A percentile compares a stretch with the other conserved stretches of the same genome.
Evolutionary conservation across 1,284 basidiomycete species (phyloP).

Genomic region (Rhodotorula sp.): DNA sequence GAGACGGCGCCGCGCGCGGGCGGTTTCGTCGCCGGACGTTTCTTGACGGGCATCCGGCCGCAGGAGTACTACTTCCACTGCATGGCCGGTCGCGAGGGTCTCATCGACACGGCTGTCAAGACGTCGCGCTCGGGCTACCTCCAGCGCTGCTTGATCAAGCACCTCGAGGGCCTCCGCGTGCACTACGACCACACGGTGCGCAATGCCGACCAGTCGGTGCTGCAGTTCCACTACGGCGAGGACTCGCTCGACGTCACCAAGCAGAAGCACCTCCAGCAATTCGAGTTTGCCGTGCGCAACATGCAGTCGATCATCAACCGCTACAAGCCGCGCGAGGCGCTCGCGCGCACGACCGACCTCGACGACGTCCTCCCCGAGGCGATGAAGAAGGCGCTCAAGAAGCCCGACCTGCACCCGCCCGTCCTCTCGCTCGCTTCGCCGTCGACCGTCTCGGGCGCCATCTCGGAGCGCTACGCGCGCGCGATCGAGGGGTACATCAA

Average conservation of each 20-base stretch:
- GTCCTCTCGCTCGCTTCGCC: conserved; percentile 77
- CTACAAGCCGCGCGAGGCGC: conserved; percentile 67
- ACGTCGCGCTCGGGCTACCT: conserved; percentile 98
- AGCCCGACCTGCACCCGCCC: conserved; percentile 65
- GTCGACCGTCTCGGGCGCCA: conserved; percentile 78
- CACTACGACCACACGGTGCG: conserved; percentile 99
- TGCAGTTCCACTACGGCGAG: conserved; percentile 97
- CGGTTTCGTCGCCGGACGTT: conserved; percentile 99
- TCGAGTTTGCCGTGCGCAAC: conserved; percentile 92
- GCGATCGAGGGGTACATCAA: conserved; percentile 79
- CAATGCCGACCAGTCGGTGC: conserved; percentile 86
- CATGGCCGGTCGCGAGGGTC: conserved; percentile 98
- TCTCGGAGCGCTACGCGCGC: conserved; percentile 87
- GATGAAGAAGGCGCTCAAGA: conserved; percentile 83
- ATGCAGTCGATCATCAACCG: conserved; percentile 74
- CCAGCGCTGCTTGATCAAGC: conserved; percentile 97
- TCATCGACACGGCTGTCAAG: conserved; percentile 99
- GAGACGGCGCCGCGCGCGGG: conserved; percentile 96
- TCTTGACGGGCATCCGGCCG: conserved; percentile 96
- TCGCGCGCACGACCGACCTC: conserved; percentile 60
- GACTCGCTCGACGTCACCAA: conserved; percentile 96
- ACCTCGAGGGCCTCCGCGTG: conserved; percentile 91
- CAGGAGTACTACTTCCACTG: conserved; percentile 99
- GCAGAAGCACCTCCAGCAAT: conserved; percentile 64
- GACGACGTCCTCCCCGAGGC: conserved; percentile 70